Conservation (phyloP, 208 protist species). For the Trichomonas gallinae region DNA sequence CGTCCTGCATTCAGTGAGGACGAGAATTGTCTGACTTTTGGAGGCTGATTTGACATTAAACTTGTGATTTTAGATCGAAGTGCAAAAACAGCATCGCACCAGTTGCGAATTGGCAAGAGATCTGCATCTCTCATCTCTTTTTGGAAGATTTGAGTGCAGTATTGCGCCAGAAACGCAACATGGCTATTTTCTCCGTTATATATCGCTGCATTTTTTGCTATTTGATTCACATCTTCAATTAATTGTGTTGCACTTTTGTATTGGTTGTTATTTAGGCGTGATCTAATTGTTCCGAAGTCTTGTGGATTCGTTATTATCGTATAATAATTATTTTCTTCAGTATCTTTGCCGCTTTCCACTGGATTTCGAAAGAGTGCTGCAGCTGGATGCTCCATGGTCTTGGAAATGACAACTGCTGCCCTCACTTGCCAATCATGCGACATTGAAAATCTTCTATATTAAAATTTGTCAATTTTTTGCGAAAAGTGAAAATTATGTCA, state of each 20-base stretch:
- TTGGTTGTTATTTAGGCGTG: not conserved
- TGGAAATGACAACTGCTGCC: not conserved
- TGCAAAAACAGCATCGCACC: not conserved
- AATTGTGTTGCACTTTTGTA: not conserved
- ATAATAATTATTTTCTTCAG: not conserved
- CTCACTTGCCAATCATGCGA: not conserved
- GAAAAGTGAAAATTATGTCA: no score
- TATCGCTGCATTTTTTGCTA: not conserved
- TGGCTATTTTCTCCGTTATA: not conserved
- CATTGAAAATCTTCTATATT: not conserved
- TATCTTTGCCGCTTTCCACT: not conserved
- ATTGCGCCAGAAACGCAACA: not conserved
- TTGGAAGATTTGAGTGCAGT: not conserved
- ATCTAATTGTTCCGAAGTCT: not conserved
- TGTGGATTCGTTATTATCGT: not conserved
- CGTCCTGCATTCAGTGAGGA: not conserved
- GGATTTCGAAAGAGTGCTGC: not conserved
- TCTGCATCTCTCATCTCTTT: not conserved
- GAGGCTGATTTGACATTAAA: not conserved
- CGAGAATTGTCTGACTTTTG: not conserved
- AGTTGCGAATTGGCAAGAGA: not conserved
- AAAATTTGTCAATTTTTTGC: not conserved
- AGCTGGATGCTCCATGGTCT: not conserved
- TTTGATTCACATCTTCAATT: not conserved
- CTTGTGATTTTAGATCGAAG: not conserved